Base-by-base conservation (phyloP, 192 early-diverging fungal genomes). In the Ambispora gerdemannii region DNA sequence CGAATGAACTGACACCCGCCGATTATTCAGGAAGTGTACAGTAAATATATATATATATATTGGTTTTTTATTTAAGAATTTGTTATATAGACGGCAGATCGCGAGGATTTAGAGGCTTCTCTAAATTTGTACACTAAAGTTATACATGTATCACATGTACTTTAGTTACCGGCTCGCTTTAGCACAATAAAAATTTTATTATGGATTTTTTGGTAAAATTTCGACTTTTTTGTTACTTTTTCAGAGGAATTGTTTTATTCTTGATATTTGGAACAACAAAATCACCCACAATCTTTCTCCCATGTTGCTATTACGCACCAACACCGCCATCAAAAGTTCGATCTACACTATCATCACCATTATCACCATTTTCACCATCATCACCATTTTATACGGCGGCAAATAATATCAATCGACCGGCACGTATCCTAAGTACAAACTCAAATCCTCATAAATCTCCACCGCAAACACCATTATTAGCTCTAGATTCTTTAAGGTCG, bases 271-370 rank as follows among this genome's bases (percentile, higher is more conserved):
- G 52, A 25, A 3, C 22, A 22, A 55, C 22, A 4, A 55, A 55
- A 55, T 11, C 11, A 25, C 24, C 52, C 0, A 15, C 52, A 25
- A 27, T 55, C 8, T 55, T 55, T 55, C 52, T 55, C 28, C 52
- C 52, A 55, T 55, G 22, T 55, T 55, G 52, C 19, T 55, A 31
- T 31, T 35, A 50, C 56, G 27, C 71, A 70, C 76, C 51, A n/a
- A n/a, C n/a, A n/a, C n/a, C n/a, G n/a, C n/a, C n/a, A n/a, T n/a
- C n/a, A n/a, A n/a, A n/a, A n/a, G n/a, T n/a, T n/a, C n/a, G n/a
- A n/a, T n/a, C n/a, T n/a, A n/a, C n/a, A n/a, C n/a, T n/a, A n/a
- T n/a, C n/a, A n/a, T n/a, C n/a, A n/a, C n/a, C n/a, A n/a, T n/a
- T n/a, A n/a, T n/a, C n/a, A n/a, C n/a, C n/a, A n/a, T n/a, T n/a